Evolutionary conservation across 441 rosid genomes (phyloP).

Genomic region (Corymbia citriodora): DNA sequence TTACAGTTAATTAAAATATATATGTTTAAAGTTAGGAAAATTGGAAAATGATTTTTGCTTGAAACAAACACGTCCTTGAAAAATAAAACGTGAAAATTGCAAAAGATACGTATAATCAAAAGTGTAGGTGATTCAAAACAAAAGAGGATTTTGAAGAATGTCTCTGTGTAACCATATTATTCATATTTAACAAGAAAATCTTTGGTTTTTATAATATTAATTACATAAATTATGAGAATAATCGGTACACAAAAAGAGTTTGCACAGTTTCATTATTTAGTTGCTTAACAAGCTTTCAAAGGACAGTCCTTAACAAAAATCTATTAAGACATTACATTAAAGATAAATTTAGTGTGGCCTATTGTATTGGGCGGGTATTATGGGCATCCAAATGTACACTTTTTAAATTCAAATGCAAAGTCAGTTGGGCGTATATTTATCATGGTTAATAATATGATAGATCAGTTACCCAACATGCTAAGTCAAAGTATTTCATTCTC

Average conservation of each 20-base stretch:
- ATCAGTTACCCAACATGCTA: accelerated
- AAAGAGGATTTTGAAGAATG: background rate
- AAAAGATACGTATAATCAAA: too few species aligned
- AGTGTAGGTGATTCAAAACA: background rate
- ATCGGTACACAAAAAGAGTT: background rate
- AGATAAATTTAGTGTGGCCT: background rate
- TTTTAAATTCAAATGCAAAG: background rate
- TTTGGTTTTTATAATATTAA: too few species aligned
- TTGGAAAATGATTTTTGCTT: background rate
- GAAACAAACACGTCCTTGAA: background rate
- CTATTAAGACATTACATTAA: background rate
- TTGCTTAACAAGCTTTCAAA: background rate
- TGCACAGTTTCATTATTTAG: background rate
- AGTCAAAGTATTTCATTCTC: background rate
- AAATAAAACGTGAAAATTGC: background rate
- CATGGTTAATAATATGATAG: background rate
- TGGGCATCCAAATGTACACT: background rate
- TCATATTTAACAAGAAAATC: background rate
- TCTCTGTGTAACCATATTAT: background rate
- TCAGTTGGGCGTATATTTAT: background rate
- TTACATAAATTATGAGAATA: background rate
- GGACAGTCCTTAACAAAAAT: background rate
- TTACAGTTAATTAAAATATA: background rate
- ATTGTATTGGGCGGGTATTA: background rate
- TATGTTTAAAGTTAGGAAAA: background rate